Evolutionary conservation across 306 rosid species (phyloP), one percentile per base, ranked within the genome.

Genomic region (Lupinus albus): DNA sequence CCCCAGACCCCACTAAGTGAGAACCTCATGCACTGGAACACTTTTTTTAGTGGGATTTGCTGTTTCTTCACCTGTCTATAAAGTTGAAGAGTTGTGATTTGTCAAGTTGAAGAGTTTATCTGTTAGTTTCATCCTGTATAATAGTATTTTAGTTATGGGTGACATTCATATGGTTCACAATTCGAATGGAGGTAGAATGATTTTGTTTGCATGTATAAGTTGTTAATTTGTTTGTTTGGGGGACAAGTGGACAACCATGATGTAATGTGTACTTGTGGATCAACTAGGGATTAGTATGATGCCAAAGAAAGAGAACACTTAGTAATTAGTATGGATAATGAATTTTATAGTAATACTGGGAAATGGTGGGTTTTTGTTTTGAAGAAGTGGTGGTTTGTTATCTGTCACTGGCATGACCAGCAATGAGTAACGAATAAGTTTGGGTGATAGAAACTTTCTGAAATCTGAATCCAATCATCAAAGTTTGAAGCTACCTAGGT

Each of bases 371-470:
- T 56, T 69, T 56, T 11, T 68, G 44, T 56, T 41, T 61, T 61
- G 42, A 72, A 21, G 62, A 72, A 38, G 12, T 50, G 62, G 47
- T 57, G 53, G 47, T 74, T 65, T 41, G 49, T 72, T 66, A 42
- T 62, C 57, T 73, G 47, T 36, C 53, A 4, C 57, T 33, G 39
- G 46, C 36, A 21, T 44, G 15, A 49, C 52, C 45, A 69, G 12
- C 71, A 52, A 45, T 62, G 35, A 62, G 54, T 41, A 49, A 39
- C 49, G 7, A 47, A 66, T 38, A 57, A 14, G 53, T 35, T 58
- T n/a, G 28, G 51, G 62, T 51, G 51, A 45, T 16, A 38, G 57
- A 42, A 18, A 41, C 44, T 12, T 30, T 49, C 69, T 67, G 48
- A 59, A 59, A 50, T 58, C 69, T 58, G 48, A 59, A 59, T 59